Evolutionary conservation across 441 rosid genomes (phyloP), one percentile per base, ranked within the genome.

Genomic region (Hypseocharis bilobata): DNA sequence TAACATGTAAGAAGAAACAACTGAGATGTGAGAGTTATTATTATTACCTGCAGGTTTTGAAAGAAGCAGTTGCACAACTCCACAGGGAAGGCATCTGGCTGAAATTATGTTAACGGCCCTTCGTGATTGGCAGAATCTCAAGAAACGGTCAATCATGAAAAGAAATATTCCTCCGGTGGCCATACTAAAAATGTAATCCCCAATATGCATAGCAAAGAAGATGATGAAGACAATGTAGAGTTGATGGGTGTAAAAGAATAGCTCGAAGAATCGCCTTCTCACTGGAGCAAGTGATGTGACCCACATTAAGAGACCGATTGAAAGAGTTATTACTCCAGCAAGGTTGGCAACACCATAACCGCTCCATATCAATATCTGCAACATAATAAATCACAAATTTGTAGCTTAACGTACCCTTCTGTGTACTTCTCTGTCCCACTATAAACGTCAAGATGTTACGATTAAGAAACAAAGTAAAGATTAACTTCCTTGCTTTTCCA

Each of bases 221-320:
- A 86, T 76, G 1, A 86, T 77, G 61, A 86, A 83, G 55, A 86
- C 75, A 32, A 86, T 11, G 66, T 86, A 86, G 3, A 86, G 79
- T 59, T 84, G 91, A 77, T 84, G 88, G 0, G 88, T 86, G 83
- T 84, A 84, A 80, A 86, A 84, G 84, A 86, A 86, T 73, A 84
- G 77, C 80, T 84, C 88, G 22, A 86, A 86, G 70, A 70, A 76
- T 19, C 75, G 29, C 78, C 74, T 82, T 63, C 91, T 81, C 69
- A 82, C 81, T 3, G 78, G 74, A 65, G 70, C 71, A 65, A 82
- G 67, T 29, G 91, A 86, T 3, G 91, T 86, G 59, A 72, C 81
- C 91, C 91, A 86, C 91, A 86, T 84, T 26, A 81, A 66, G 70
- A 82, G 75, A 49, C 91, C 91, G 14, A 86, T 86, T 20, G 71